Evolutionary conservation across 495 filamentous ascomycete genomes (phyloP).

Genomic region (Annulohypoxylon nitens): DNA sequence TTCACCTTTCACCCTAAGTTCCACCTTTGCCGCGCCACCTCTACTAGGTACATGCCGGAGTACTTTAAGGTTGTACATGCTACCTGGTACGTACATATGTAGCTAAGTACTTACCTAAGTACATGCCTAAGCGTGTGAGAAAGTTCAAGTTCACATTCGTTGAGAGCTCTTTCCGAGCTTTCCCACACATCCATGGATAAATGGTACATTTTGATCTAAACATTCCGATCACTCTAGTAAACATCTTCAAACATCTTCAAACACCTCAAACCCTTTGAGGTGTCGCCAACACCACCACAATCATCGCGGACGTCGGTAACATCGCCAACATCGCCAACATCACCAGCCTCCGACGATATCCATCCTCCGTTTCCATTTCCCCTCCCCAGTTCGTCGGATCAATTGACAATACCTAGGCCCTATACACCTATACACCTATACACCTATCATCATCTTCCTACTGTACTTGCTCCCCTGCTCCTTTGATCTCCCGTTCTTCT

Average conservation of each 20-base stretch:
- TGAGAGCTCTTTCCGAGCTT: background rate
- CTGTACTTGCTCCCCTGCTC: conserved; percentile 9
- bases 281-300: background rate
- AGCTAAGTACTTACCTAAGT: too few species aligned
- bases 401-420: too few species aligned
- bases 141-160: background rate
- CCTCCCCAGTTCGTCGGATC: too few species aligned
- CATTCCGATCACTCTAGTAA: too few species aligned
- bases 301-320: background rate
- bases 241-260: background rate
- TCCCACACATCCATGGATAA: background rate
- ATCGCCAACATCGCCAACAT: background rate
- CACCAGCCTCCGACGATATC: background rate
- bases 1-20: too few species aligned
- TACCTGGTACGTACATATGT: too few species aligned
- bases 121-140: too few species aligned
- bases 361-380: too few species aligned
- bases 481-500: background rate
- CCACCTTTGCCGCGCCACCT: too few species aligned
- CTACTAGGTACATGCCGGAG: too few species aligned
- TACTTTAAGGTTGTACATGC: too few species aligned
- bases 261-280: background rate
- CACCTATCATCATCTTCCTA: background rate
- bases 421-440: background rate
- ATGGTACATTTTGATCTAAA: too few species aligned